Percentiles rank a stretch among this genome's conserved stretches.
These are phyloP conservation scores for Jatropha curcas DNA, from an alignment of 345 rosid species.

Conservation along the genomic window DNA sequence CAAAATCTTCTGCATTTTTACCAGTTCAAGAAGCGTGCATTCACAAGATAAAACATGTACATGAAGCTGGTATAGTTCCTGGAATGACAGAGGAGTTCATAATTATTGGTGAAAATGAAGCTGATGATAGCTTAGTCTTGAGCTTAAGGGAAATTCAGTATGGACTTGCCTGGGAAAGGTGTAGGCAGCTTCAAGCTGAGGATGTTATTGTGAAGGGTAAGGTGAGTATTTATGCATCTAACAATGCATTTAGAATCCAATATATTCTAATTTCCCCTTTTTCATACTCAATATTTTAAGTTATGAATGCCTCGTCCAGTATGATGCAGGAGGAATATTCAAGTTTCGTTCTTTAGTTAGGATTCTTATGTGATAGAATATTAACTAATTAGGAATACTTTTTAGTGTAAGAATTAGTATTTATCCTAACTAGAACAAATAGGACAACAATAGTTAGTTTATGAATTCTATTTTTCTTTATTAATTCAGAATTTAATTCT, in stretches of 20 bases:
- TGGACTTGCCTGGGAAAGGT: constrained; percentile 94
- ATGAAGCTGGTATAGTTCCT: constrained; percentile 84
- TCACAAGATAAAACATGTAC: constrained; percentile 66
- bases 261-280: background rate
- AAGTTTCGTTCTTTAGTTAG: too few relatives aligned
- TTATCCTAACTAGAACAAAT: too few relatives aligned
- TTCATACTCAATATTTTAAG: background rate
- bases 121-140: constrained; percentile 77
- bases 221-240: constrained; percentile 41
- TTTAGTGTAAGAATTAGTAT: too few relatives aligned
- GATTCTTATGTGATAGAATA: too few relatives aligned
- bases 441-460: too few relatives aligned
- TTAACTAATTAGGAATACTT: too few relatives aligned
- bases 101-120: constrained; percentile 76
- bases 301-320: background rate
- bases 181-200: constrained; percentile 97
- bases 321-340: too few relatives aligned
- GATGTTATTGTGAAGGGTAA: constrained; percentile 88
- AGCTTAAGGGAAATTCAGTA: constrained; percentile 74
- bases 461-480: too few relatives aligned
- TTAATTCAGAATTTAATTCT: too few relatives aligned
- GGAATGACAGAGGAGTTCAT: constrained; percentile 82
- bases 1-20: constrained; percentile 82
- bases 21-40: constrained; percentile 82
- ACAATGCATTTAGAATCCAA: background rate